Base-by-base conservation (phyloP, 768 basidiomycete species). In the Leccinum broughii region DNA sequence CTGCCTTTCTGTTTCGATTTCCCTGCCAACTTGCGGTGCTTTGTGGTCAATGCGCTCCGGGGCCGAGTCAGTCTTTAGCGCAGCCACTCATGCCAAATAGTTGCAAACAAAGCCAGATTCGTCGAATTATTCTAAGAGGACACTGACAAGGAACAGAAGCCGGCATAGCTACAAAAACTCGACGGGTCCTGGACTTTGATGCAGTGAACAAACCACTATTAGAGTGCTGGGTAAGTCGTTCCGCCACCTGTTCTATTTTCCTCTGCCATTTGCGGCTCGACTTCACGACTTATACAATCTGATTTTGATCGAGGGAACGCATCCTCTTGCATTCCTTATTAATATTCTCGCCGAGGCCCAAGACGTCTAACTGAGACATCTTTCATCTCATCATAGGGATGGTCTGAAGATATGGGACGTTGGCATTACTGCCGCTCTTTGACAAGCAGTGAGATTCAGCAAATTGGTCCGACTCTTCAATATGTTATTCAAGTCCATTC, bases 391-490 rank as follows among this genome's bases (percentile, higher is more conserved):
- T 11, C 69, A 69, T 46, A 73, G 75, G 4, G 59, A 65, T 7
- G 75, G 75, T 4, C 64, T 74, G 35, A 67, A 58, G 37, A 74
- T 76, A 6, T 75, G 76, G 7, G 76, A 78, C 51, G 70, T 77
- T 4, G 72, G 73, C 3, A 64, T 77, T 24, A 74, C 71, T 3
- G 55, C 68, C 22, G 61, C 69, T 24, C 55, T 74, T 26, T 74
- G 68, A 66, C 65, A 71, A 46, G 53, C 60, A 0, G 35, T n/a
- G 22, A 62, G 68, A 5, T 58, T 61, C 58, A 61, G 20, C 66
- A 59, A 46, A 41, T 61, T 4, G 64, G 62, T 20, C 63, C 64
- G 2, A 28, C 3, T 17, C 66, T 69, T 37, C 35, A 22, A 41
- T 68, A 69, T n/a, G 46, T 55, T 34, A 4, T 52, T 10, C 26